Conservation (phyloP, 2,329 filamentous ascomycete species). For the Diaporthe longicolla region DNA sequence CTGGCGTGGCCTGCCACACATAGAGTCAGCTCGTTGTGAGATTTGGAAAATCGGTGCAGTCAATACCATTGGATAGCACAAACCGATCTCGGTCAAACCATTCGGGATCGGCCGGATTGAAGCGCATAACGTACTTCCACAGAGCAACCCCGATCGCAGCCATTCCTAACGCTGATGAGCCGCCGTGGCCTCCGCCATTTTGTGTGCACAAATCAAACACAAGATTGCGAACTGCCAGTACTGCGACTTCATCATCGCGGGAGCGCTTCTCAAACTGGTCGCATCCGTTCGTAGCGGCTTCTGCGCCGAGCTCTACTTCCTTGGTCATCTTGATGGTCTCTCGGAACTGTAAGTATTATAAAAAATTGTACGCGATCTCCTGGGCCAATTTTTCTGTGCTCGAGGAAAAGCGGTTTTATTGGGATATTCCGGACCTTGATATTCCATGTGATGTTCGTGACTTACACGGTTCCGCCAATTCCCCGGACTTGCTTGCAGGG, state of each 20-base stretch:
- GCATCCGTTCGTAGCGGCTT: not conserved
- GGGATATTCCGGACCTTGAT: not conserved
- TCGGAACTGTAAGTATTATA: too few relatives aligned
- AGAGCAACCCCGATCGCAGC: constrained; percentile 72
- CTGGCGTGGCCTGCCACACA: constrained; percentile 60
- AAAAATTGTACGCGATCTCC: too few relatives aligned
- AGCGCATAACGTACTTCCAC: constrained; percentile 75
- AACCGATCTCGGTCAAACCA: constrained; percentile 76
- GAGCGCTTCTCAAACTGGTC: not conserved
- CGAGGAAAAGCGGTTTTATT: not conserved
- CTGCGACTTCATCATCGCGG: constrained; percentile 28
- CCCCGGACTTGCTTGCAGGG: not conserved
- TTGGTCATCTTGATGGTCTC: not conserved
- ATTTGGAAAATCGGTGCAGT: constrained; percentile 43
- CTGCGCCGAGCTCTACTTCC: not conserved
- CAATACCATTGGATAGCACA: constrained; percentile 69
- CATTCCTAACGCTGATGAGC: constrained; percentile 69
- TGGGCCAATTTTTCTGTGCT: fast-evolving
- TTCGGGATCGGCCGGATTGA: constrained; percentile 66
- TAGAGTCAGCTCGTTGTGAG: not conserved
- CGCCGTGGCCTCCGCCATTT: constrained; percentile 48
- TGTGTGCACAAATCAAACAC: constrained; percentile 42
- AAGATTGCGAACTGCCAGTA: constrained; percentile 42
- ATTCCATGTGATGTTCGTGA: not conserved
- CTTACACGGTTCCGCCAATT: not conserved